Conservation (phyloP, 2,329 filamentous ascomycete genomes). For the Clonostachys rhizophaga region DNA sequence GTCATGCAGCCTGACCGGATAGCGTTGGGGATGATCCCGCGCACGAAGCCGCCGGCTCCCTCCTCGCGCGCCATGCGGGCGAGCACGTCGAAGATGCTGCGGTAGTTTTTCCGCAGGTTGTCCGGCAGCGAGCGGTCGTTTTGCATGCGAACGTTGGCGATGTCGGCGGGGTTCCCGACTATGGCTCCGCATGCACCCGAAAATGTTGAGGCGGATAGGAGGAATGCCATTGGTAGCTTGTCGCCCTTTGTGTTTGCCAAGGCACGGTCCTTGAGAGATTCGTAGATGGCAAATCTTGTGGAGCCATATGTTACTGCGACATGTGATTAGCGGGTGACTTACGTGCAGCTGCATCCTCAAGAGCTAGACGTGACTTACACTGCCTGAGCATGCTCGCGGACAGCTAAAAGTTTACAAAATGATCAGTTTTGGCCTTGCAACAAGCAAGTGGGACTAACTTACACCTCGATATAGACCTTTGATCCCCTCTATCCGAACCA, state of each 20-base stretch:
- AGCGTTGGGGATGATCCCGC: neutral
- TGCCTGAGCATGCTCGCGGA: too few relatives aligned
- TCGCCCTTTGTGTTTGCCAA: neutral
- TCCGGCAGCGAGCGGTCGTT: conserved; percentile 86
- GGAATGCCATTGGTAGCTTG: neutral
- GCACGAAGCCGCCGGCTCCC: conserved; percentile 46
- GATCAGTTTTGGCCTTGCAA: too few relatives aligned
- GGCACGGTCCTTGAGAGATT: neutral
- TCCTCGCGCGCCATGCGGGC: conserved; percentile 74
- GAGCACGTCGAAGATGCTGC: conserved; percentile 87
- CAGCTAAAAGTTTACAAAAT: too few relatives aligned
- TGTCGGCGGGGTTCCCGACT: conserved; percentile 91
- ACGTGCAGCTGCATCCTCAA: too few relatives aligned
- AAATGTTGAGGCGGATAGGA: neutral
- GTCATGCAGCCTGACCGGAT: neutral
- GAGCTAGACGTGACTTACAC: too few relatives aligned
- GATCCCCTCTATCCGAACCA: too few relatives aligned
- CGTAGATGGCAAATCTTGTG: neutral
- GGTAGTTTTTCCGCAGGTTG: conserved; percentile 87
- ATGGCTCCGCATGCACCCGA: conserved; percentile 49
- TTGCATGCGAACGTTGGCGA: conserved; percentile 97
- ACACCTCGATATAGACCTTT: too few relatives aligned
- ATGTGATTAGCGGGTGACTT: too few relatives aligned
- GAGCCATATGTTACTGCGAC: neutral
- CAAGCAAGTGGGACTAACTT: too few relatives aligned